Evolutionary conservation across 2,329 filamentous ascomycete species (phyloP), one percentile per base, ranked within the genome.

Genomic region (Pseudocercospora pini-densiflorae): DNA sequence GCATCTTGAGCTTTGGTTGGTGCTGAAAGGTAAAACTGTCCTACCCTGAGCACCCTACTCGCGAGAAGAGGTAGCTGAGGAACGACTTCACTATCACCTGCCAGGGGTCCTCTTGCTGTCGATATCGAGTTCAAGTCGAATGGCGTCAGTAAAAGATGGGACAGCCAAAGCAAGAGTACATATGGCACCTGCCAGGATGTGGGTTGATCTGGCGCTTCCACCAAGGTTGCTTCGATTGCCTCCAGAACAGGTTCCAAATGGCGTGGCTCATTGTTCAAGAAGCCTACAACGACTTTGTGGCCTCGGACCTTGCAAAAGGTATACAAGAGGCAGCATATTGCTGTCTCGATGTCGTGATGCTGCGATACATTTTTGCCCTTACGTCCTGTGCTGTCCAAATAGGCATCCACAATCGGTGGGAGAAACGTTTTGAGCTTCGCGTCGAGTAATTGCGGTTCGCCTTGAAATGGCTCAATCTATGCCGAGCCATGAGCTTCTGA

Each of bases 251-350:
- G 85, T 77, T 97, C 94, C 14, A 99, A 86, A 74, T 94, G 90
- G 74, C 87, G 90, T 1, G 93, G 90, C 78, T 98, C 95, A 70
- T 95, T 97, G 76, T 92, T 94, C 70, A 99, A 83, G 76, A 98
- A 97, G 49, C 92, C 88, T 61, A 93, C 89, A 72, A 99, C 90
- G 60, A 99, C 90, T 79, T 98, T 98, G 77, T 95, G 90, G 24
- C 95, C 94, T 61, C 95, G 88, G 59, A 98, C 90, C 80, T 99
- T 99, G 84, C 93, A 97, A 67, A 99, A 90, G 0, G 90, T 90
- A 77, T 98, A 98, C 40, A 99, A 79, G 1, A 98, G 83, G 68
- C 86, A 88, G 77, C 90, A 92, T 63, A 97, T 89, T 4, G 92
- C 93, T 67, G 86, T 85, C 24, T 90, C 86, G 0, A 92, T 80